Percentiles rank a stretch among this genome's conserved stretches.
These are phyloP conservation scores for Daldinia caldariorum DNA, from an alignment of 495 filamentous ascomycete species.

Conservation along the genomic window DNA sequence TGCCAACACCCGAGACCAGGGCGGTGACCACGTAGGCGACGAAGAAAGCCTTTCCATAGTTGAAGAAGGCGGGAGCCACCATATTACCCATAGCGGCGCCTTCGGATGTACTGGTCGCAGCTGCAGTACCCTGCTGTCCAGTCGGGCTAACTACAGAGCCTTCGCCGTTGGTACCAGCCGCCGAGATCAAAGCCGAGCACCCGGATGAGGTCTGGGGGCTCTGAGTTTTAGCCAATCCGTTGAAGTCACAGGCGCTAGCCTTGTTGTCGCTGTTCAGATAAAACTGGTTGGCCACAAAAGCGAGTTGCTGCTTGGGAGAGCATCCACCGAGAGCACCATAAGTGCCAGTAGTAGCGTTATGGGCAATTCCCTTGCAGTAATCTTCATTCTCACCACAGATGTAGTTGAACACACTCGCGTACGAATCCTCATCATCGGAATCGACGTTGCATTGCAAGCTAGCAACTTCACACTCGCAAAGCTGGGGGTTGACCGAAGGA, in stretches of 20 bases:
- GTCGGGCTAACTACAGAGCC: slow-evolving; percentile 39
- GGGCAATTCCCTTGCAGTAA: slow-evolving; percentile 73
- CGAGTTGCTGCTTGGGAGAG: slow-evolving; percentile 76
- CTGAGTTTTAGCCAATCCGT: slow-evolving; percentile 67
- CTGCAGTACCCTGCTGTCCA: slow-evolving; percentile 38
- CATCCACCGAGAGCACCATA: slow-evolving; percentile 95
- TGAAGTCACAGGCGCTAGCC: slow-evolving; percentile 78
- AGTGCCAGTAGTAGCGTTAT: slow-evolving; percentile 74
- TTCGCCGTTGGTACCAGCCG: slow-evolving; percentile 53
- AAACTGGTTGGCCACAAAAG: slow-evolving; percentile 84
- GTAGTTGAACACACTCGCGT: slow-evolving; percentile 72
- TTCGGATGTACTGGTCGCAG: slow-evolving; percentile 47
- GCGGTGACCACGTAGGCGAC: slow-evolving; percentile 70
- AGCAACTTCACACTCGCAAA: slow-evolving; percentile 83
- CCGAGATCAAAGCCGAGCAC: slow-evolving; percentile 51
- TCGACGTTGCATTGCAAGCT: slow-evolving; percentile 73
- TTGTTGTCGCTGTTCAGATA: slow-evolving; percentile 68
- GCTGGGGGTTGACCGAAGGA: slow-evolving; percentile 73
- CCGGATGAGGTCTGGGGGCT: slow-evolving; percentile 53
- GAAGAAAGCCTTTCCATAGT: slow-evolving; percentile 66
- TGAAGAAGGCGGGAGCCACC: slow-evolving; percentile 61
- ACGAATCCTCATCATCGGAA: slow-evolving; percentile 55
- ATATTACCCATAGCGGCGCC: slow-evolving; percentile 49
- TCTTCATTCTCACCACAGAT: slow-evolving; percentile 70
- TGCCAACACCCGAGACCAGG: slow-evolving; percentile 67